Evolutionary conservation across 2,329 filamentous ascomycete species (phyloP), one percentile per base, ranked within the genome.

Genomic region (Lomentospora prolificans): DNA sequence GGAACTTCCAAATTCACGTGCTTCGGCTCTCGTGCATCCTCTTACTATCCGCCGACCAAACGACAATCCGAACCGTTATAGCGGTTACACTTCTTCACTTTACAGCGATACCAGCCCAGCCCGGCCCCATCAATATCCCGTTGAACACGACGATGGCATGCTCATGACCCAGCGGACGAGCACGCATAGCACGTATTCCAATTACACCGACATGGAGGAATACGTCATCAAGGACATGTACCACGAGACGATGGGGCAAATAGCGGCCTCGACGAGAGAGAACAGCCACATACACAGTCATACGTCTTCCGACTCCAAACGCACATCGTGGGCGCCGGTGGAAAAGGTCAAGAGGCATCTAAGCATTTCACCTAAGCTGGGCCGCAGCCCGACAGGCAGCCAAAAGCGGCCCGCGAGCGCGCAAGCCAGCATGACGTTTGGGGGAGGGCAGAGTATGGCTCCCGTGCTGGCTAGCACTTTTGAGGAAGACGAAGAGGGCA

Each of bases 181-280:
- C 51, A 44, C 8, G 33, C 10, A 39, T 12, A 14, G 6, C 33
- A 41, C 33, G 9, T 10, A 39, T 14, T n/a, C 31, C 4, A 27
- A n/a, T 5, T 14, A 9, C 22, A 39, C 9, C n/a, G 28, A 39
- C n/a, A 46, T 25, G 17, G 36, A 54, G 27, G 52, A 54, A n/a
- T 54, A 54, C n/a, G 25, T 31, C 25, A 30, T 54, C 22, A 58
- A 61, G 28, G 63, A 63, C 41, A 59, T 65, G 9, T 65, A 65
- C 51, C 64, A 65, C 46, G 57, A 58, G 8, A 59, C 62, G n/a
- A 58, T 61, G 3, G 60, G 60, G 12, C 58, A 63, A 25, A 58
- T 63, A 5, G 63, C 63, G 6, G 56, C 55, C 12, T 59, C 59
- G 9, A 33, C 58, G 5, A 46, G 41, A 24, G 41, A 48, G n/a